Percentiles rank a stretch among this genome's conserved stretches.
Evolutionary conservation across 805 yeast species (phyloP).

Genomic region (Saccharomycopsis javanensis): DNA sequence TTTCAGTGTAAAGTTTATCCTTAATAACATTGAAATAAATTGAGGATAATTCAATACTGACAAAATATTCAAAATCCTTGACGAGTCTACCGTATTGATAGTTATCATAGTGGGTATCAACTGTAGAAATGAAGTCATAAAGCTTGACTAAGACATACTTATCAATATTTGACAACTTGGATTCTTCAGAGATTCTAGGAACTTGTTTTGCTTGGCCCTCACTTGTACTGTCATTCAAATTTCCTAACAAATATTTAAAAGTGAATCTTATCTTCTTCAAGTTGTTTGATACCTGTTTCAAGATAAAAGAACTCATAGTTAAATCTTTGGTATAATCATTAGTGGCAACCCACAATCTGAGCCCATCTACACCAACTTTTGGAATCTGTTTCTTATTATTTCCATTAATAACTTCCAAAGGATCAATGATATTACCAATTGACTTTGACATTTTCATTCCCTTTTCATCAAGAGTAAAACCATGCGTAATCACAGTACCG

Average conservation of each 20-base stretch:
- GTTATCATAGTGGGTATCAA: slow-evolving; percentile 37
- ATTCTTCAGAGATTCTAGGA: neutral
- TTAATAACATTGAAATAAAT: slow-evolving; percentile 80
- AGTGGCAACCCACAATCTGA: slow-evolving; percentile 84
- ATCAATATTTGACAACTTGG: slow-evolving; percentile 41
- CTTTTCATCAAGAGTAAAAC: slow-evolving; percentile 79
- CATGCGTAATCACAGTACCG: slow-evolving; percentile 76
- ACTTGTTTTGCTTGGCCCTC: neutral
- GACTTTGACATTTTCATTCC: slow-evolving; percentile 93
- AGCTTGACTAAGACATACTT: slow-evolving; percentile 51
- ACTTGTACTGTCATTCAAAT: slow-evolving; percentile 32
- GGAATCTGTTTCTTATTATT: slow-evolving; percentile 40
- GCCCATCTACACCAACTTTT: slow-evolving; percentile 79
- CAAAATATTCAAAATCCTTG: slow-evolving; percentile 56
- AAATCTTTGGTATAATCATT: slow-evolving; percentile 80
- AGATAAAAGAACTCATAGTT: slow-evolving; percentile 57
- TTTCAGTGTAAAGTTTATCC: slow-evolving; percentile 75
- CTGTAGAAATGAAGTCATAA: slow-evolving; percentile 33
- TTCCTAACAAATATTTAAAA: slow-evolving; percentile 73
- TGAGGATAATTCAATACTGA: slow-evolving; percentile 70
- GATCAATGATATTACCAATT: slow-evolving; percentile 70
- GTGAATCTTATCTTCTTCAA: slow-evolving; percentile 77
- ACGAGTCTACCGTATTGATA: slow-evolving; percentile 65
- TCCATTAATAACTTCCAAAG: slow-evolving; percentile 59
- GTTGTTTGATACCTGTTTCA: slow-evolving; percentile 69